Base-by-base conservation (phyloP, 352 stramenopile genomes). In the Phytophthora melonis region DNA sequence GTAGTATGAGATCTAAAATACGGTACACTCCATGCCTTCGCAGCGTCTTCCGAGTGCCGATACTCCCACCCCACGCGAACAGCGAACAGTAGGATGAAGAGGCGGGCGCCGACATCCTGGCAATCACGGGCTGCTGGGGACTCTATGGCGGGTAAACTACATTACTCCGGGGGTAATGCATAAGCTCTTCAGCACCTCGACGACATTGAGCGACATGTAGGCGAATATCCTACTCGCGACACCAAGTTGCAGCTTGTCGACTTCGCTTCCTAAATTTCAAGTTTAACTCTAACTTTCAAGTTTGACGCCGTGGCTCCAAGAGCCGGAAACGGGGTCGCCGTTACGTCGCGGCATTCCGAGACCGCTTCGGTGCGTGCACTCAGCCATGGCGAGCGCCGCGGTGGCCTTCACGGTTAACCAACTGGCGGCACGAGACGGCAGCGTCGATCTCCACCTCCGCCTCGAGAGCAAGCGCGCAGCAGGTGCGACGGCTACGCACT, bases 371-470 rank as follows among this genome's bases (percentile, higher is more conserved):
- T 49, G 23, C 11, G 55, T 60, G 50, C 58, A 60, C n/a, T 56
- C 23, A 11, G 21, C 53, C 18, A 83, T 83, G 76, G 58, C 69
- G 27, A 70, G 72, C 47, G 54, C 60, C 53, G 72, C 72, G 10
- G 53, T 77, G 11, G 50, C 70, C 16, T 68, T 83, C 30, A 65
- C 72, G 7, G 63, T 74, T 7, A 62, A 77, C 34, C 53, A 63
- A 1, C n/a, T 76, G 6, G 55, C 50, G 4, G 39, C 72, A 11
- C 57, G 21, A 2, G 61, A 66, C 55, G 55, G 47, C 19, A 21
- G 25, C 34, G 13, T 61, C 23, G 60, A 63, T 18, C 30, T 78
- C 13, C 53, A 59, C 13, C 66, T 74, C 23, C 59, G 49, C 14
- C 49, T 78, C 1, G 72, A 75, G 34, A 72, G 62, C 39, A 75